phyloP scores from a whole-genome alignment of 805 yeast genomes.

The Candida ovalis region DNA sequence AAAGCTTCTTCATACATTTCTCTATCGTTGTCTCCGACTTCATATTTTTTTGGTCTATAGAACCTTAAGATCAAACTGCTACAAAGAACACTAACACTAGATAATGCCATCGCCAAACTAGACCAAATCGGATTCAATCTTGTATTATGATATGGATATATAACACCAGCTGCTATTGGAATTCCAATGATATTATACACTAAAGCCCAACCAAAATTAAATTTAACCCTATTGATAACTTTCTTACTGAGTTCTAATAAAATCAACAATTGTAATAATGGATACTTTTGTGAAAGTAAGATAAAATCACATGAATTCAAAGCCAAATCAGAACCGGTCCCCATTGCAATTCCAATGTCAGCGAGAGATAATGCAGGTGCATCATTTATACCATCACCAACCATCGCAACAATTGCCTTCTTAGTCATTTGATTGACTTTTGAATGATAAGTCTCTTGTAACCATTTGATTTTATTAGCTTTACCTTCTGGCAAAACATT shows the following conservation, averaged over 20 bases:
- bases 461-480: slow-evolving; percentile 52
- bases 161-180: slow-evolving; percentile 66
- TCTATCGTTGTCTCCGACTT: background rate
- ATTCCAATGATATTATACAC: slow-evolving; percentile 53
- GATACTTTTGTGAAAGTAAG: slow-evolving; percentile 49
- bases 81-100: slow-evolving; percentile 53
- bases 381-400: slow-evolving; percentile 82
- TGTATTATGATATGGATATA: slow-evolving; percentile 52
- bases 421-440: slow-evolving; percentile 12
- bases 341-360: slow-evolving; percentile 74
- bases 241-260: slow-evolving; percentile 48
- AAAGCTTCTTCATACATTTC: background rate
- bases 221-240: slow-evolving; percentile 50
- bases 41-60: slow-evolving; percentile 35
- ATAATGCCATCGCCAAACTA: slow-evolving; percentile 61
- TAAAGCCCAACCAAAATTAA: slow-evolving; percentile 59
- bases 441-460: slow-evolving; percentile 42
- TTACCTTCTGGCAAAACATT: slow-evolving; percentile 75
- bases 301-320: slow-evolving; percentile 73
- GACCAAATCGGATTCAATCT: slow-evolving; percentile 63
- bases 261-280: slow-evolving; percentile 49
- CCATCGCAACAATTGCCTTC: slow-evolving; percentile 58
- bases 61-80: slow-evolving; percentile 48
- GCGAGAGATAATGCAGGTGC: slow-evolving; percentile 77
- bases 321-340: slow-evolving; percentile 75